Evolutionary conservation across 108 stramenopile species (phyloP).

Genomic region (Nitzschia sp.): DNA sequence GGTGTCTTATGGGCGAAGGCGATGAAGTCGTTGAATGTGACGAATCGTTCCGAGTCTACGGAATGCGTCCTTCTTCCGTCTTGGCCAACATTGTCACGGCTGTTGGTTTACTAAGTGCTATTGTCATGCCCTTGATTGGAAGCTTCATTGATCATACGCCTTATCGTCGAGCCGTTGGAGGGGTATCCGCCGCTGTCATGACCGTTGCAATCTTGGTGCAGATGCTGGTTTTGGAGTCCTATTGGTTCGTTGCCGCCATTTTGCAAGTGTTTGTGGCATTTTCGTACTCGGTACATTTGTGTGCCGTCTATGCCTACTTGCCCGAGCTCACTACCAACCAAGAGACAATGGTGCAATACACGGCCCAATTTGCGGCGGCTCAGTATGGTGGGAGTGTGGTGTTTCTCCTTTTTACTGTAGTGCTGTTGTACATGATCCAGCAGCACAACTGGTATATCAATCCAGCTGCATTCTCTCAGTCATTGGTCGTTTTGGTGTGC

Average conservation of each 20-base stretch:
- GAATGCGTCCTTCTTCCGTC: slow-evolving; percentile 60
- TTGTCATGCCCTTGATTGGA: slow-evolving; percentile 64
- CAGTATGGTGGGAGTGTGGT: slow-evolving; percentile 35
- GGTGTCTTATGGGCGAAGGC: slow-evolving; percentile 32
- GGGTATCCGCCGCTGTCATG: slow-evolving; percentile 40
- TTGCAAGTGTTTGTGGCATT: slow-evolving; percentile 53
- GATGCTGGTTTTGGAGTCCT: slow-evolving; percentile 47
- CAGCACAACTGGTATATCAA: slow-evolving; percentile 14
- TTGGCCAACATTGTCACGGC: slow-evolving; percentile 58
- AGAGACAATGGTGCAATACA: slow-evolving; percentile 41
- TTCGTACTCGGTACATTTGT: slow-evolving; percentile 52
- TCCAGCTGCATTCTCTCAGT: slow-evolving; percentile 44
- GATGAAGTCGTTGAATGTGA: slow-evolving; percentile 3
- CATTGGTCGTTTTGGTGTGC: slow-evolving; percentile 34
- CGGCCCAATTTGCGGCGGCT: slow-evolving; percentile 29
- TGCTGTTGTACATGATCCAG: slow-evolving; percentile 20
- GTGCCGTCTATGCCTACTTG: slow-evolving; percentile 57
- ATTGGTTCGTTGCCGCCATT: slow-evolving; percentile 58
- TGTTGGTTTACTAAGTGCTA: slow-evolving; percentile 50
- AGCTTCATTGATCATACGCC: slow-evolving; percentile 72
- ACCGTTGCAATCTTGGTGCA: slow-evolving; percentile 41
- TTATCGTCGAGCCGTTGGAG: slow-evolving; percentile 50
- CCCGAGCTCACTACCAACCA: slow-evolving; percentile 64
- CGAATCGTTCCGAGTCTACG: slow-evolving; percentile 44
- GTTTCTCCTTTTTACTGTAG: slow-evolving; percentile 28